Evolutionary conservation across 2,329 filamentous ascomycete species (phyloP).

Genomic region (Purpureocillium takamizusanense): DNA sequence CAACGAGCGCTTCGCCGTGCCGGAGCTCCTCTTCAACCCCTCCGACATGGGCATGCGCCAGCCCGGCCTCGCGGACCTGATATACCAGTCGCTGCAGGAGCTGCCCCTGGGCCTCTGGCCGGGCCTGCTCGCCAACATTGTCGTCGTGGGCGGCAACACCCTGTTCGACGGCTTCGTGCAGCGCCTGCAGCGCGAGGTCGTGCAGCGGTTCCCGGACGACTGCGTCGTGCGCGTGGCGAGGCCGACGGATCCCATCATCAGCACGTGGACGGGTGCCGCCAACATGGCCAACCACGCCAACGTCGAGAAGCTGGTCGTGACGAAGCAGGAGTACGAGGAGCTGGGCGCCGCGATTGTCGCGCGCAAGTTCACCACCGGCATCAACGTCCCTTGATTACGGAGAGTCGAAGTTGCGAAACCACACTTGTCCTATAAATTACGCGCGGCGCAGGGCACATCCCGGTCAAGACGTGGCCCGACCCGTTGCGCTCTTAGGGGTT

Average conservation of each 20-base stretch:
- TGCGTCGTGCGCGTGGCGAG: slow-evolving; percentile 67
- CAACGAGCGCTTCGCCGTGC: slow-evolving; percentile 86
- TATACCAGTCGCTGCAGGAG: slow-evolving; percentile 66
- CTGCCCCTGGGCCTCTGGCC: slow-evolving; percentile 80
- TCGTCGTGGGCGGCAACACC: slow-evolving; percentile 82
- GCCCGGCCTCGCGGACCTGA: slow-evolving; percentile 71
- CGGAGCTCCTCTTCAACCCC: slow-evolving; percentile 83
- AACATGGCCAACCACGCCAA: slow-evolving; percentile 62
- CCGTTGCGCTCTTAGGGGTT: no score
- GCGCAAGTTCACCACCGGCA: slow-evolving; percentile 50
- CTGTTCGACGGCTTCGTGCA: slow-evolving; percentile 74
- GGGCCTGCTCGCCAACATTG: slow-evolving; percentile 73
- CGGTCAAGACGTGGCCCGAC: no score
- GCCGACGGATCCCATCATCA: slow-evolving; percentile 64
- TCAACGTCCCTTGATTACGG: slow-evolving; percentile 6
- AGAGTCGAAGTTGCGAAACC: no score
- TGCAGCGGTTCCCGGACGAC: slow-evolving; percentile 63
- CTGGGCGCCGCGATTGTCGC: slow-evolving; percentile 67
- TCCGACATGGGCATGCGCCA: slow-evolving; percentile 78
- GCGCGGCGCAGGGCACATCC: not conserved
- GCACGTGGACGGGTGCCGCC: slow-evolving; percentile 80
- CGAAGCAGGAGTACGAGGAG: slow-evolving; percentile 84
- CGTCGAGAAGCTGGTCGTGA: slow-evolving; percentile 63
- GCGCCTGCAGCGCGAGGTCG: slow-evolving; percentile 66
- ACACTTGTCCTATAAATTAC: no score